These are phyloP conservation scores for Kodamaea sp. DNA, from an alignment of 1,139 yeast species.

Conservation along the genomic window DNA sequence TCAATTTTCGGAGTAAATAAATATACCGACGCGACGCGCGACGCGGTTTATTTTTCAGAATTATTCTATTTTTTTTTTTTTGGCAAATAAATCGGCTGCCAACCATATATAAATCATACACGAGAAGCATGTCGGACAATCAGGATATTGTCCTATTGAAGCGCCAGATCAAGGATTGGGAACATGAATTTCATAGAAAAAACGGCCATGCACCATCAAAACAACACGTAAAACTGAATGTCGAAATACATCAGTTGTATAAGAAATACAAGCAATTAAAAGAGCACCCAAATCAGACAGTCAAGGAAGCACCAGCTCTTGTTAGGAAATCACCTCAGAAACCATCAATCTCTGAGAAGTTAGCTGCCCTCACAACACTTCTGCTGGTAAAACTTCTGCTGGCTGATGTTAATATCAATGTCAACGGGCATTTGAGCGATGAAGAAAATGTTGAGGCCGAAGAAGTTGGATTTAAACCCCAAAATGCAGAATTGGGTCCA, in stretches of 20 bases:
- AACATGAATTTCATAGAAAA: slow-evolving; percentile 40
- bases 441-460: slow-evolving; percentile 10
- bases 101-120: not conserved
- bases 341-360: not conserved
- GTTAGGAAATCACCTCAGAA: too few species aligned
- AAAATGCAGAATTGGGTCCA: slow-evolving; percentile 55
- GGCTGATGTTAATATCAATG: slow-evolving; percentile 1
- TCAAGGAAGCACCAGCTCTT: not conserved
- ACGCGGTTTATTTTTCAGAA: not conserved
- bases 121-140: slow-evolving; percentile 6
- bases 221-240: slow-evolving; percentile 49
- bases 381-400: not conserved
- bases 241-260: slow-evolving; percentile 42
- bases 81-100: too few species aligned
- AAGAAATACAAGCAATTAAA: slow-evolving; percentile 38
- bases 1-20: slow-evolving; percentile 3
- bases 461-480: slow-evolving; percentile 3
- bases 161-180: slow-evolving; percentile 61
- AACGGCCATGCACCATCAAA: slow-evolving; percentile 51
- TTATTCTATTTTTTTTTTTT: too few species aligned
- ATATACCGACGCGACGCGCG: slow-evolving; percentile 1
- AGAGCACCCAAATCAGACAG: slow-evolving; percentile 1
- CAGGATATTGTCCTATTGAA: slow-evolving; percentile 22
- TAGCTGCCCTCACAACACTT: not conserved
- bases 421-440: slow-evolving; percentile 4